Percentiles rank a stretch among this genome's conserved stretches.
Conservation (phyloP, 768 basidiomycete genomes). For the Asterophora parasitica region DNA sequence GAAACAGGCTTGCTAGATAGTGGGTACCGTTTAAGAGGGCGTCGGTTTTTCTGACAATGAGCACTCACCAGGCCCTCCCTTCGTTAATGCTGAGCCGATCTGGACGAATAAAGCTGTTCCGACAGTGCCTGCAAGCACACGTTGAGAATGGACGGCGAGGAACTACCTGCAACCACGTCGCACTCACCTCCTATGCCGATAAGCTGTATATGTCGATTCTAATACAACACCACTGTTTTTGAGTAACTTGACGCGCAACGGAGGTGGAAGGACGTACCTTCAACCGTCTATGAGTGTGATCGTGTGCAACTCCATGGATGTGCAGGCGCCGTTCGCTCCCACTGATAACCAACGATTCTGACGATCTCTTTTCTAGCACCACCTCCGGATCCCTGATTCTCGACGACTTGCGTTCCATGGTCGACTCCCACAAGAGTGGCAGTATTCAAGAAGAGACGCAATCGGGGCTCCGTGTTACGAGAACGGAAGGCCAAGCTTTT, state of each 20-base stretch:
- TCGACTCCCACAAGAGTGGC: no score
- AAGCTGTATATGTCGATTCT: conserved; percentile 48
- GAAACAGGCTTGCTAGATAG: conserved; percentile 40
- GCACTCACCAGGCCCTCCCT: conserved; percentile 57
- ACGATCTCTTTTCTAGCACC: neutral
- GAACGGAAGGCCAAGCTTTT: no score
- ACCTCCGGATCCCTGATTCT: neutral
- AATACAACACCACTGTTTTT: conserved; percentile 15
- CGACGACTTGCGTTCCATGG: conserved; percentile 12
- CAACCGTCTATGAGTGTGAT: conserved; percentile 35
- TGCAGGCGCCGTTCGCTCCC: conserved; percentile 11
- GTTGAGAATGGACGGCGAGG: conserved; percentile 1
- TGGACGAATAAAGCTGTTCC: conserved; percentile 75
- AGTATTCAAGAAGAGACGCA: no score
- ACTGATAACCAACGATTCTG: neutral
- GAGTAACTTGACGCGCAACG: neutral
- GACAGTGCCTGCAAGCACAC: conserved; percentile 46
- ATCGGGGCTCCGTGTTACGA: no score
- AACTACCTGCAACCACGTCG: neutral
- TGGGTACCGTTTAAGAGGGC: neutral
- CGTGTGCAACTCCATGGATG: conserved; percentile 17
- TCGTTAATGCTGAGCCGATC: conserved; percentile 54
- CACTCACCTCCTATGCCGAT: conserved; percentile 45
- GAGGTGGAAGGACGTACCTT: conserved; percentile 22
- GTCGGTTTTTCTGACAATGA: neutral